A percentile compares a stretch with the other conserved stretches of the same genome.
Conservation (phyloP, 768 basidiomycete genomes). For the Rhodotorula taiwanensis region DNA sequence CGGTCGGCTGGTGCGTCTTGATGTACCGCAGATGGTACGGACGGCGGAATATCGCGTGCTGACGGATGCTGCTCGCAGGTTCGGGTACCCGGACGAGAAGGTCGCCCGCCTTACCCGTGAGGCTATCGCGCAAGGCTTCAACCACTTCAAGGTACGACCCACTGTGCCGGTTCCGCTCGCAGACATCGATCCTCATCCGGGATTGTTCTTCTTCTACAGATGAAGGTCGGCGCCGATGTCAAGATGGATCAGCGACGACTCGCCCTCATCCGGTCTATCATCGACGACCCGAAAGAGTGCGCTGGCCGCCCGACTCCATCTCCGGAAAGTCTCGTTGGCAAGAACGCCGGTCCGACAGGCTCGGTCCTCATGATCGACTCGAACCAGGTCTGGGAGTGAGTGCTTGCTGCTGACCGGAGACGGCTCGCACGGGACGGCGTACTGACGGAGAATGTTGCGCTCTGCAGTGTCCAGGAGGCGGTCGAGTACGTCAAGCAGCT, state of each 20-base stretch:
- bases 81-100: slow-evolving; percentile 85
- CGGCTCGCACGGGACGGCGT: slow-evolving; percentile 3
- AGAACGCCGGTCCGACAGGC: slow-evolving; percentile 91
- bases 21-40: no score
- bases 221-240: slow-evolving; percentile 87
- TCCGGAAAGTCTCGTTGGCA: slow-evolving; percentile 62
- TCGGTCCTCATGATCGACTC: slow-evolving; percentile 95
- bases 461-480: slow-evolving; percentile 67
- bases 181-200: not conserved
- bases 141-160: slow-evolving; percentile 71
- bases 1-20: slow-evolving; percentile 29
- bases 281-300: slow-evolving; percentile 81
- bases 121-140: slow-evolving; percentile 79
- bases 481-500: slow-evolving; percentile 82
- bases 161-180: no score
- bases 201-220: slow-evolving; percentile 43
- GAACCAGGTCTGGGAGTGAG: slow-evolving; percentile 56
- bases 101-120: slow-evolving; percentile 74
- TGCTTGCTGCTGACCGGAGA: not conserved
- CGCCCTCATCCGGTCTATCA: slow-evolving; percentile 82
- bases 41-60: not conserved
- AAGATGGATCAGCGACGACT: slow-evolving; percentile 80
- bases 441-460: not conserved
- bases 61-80: slow-evolving; percentile 43
- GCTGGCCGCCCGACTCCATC: slow-evolving; percentile 54